Base-by-base conservation (phyloP, 179 eudicot species). In the Patellifolia procumbens region DNA sequence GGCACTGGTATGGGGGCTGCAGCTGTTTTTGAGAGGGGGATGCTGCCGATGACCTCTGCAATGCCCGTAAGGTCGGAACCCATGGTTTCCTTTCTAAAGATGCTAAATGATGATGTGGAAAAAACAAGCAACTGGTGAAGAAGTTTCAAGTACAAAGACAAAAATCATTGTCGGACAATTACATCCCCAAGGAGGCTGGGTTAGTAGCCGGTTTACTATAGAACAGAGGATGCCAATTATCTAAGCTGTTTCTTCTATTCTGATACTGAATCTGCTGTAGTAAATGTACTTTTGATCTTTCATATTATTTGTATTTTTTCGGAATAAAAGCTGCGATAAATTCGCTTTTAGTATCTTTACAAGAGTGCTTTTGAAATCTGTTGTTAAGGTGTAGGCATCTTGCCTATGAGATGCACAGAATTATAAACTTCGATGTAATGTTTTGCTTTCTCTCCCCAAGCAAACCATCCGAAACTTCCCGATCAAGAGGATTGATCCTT, bases 1-100 rank as follows among this genome's bases (percentile, higher is more conserved):
- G 97, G 99, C 81, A 93, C 95, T 8, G 97, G 98, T 24, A 94
- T 94, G 98, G 98, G 98, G 24, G 98, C 98, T 59, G 98, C 98
- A 6, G 97, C 95, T 76, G 98, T 94, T 55, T 94, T 94, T 28
- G 98, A 94, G 82, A 87, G 98, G 78, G 98, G 2, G 97, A 90
- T 73, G 70, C 84, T 8, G 86, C 78, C 20, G 98, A 94, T 74
- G 97, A 89, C 65, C 86, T 91, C 3, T 70, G 85, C 85, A 92
- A 94, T 72, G 92, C 88, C 0, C 87, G 90, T 5, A 84, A 83
- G 68, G 85, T 86, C 0, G 85, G 74, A 51, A 61, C 73, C n/a
- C 74, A 92, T 69, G 83, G 83, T 62, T 79, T 83, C 16, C 79
- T 92, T 31, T 92, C 97, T 11, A 89, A 91, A 71, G 97, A 92